Evolutionary conservation across 1,284 basidiomycete genomes (phyloP).

Genomic region (Heterobasidion parviporum): DNA sequence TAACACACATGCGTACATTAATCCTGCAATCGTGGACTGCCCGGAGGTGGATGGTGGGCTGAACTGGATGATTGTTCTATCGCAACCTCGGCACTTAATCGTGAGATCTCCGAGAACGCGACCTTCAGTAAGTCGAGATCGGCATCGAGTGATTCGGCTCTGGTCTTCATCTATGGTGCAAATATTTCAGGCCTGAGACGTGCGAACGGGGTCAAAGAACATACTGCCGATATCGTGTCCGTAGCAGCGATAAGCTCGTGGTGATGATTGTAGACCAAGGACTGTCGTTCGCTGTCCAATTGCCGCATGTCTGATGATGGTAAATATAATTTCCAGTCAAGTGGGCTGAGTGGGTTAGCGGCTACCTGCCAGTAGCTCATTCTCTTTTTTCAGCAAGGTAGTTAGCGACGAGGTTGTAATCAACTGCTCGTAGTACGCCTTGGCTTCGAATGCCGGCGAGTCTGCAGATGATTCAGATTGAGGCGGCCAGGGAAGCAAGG

Average conservation of each 20-base stretch:
- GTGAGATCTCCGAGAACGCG: conserved; percentile 80
- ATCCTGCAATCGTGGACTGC: too few species aligned
- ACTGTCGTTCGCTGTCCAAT: conserved; percentile 82
- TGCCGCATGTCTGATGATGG: conserved; percentile 66
- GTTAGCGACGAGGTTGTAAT: conserved; percentile 73
- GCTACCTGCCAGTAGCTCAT: conserved; percentile 63
- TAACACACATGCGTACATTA: too few species aligned
- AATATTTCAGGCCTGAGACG: not conserved
- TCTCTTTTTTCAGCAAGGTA: conserved; percentile 66
- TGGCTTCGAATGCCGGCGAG: conserved; percentile 75
- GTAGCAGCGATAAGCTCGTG: conserved; percentile 89
- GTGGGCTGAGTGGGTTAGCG: not conserved
- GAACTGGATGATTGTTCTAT: conserved; percentile 25
- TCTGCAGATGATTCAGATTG: conserved; percentile 32
- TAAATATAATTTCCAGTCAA: not conserved
- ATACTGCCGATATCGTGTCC: conserved; percentile 81
- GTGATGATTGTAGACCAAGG: conserved; percentile 90
- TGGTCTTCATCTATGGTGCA: conserved; percentile 64
- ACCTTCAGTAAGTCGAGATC: conserved; percentile 74
- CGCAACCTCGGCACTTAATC: conserved; percentile 63
- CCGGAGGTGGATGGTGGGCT: too few species aligned
- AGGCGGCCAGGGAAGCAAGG: not conserved
- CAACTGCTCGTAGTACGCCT: conserved; percentile 75
- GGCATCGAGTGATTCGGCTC: conserved; percentile 73
- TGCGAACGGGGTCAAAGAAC: conserved; percentile 16